phyloP scores from a whole-genome alignment of 2,329 filamentous ascomycete species.

The Clarireedia sp. region DNA sequence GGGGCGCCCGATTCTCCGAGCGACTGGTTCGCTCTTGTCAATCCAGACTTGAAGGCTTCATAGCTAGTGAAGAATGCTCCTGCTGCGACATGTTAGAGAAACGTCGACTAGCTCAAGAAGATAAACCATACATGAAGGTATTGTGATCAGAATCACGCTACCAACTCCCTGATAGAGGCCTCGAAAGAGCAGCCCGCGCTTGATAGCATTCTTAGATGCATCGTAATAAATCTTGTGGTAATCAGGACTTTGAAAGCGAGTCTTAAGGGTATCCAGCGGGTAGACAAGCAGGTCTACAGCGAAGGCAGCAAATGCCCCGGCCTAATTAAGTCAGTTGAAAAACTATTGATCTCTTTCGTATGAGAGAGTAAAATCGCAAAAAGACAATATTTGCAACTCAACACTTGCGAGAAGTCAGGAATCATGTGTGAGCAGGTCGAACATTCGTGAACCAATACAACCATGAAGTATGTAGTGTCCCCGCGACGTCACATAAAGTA shows the following conservation, averaged over 20 bases:
- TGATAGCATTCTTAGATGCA: slow-evolving; percentile 45
- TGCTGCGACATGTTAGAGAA: slow-evolving; percentile 39
- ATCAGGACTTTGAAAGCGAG: slow-evolving; percentile 70
- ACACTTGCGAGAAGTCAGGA: not conserved
- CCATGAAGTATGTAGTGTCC: too few relatives aligned
- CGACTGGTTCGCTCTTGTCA: slow-evolving; percentile 44
- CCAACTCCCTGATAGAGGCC: slow-evolving; percentile 81
- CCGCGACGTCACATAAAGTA: not conserved
- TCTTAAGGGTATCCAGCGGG: slow-evolving; percentile 85
- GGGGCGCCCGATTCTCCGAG: slow-evolving; percentile 47
- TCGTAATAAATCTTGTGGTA: slow-evolving; percentile 61
- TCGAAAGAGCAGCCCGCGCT: slow-evolving; percentile 50
- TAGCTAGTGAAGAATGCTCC: slow-evolving; percentile 89
- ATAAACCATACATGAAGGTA: slow-evolving; percentile 63
- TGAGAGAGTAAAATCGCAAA: not conserved
- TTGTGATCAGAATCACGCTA: slow-evolving; percentile 66
- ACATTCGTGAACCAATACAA: not conserved
- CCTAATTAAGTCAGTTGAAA: slow-evolving; percentile 39
- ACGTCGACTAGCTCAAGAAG: not conserved
- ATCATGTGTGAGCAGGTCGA: not conserved
- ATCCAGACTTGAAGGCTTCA: slow-evolving; percentile 61
- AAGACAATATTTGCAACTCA: not conserved
- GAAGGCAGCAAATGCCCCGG: slow-evolving; percentile 78
- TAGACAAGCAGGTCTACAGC: slow-evolving; percentile 71
- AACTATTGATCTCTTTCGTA: not conserved